Conservation (phyloP, 116 monocot genomes). For the Iris pallida region DNA sequence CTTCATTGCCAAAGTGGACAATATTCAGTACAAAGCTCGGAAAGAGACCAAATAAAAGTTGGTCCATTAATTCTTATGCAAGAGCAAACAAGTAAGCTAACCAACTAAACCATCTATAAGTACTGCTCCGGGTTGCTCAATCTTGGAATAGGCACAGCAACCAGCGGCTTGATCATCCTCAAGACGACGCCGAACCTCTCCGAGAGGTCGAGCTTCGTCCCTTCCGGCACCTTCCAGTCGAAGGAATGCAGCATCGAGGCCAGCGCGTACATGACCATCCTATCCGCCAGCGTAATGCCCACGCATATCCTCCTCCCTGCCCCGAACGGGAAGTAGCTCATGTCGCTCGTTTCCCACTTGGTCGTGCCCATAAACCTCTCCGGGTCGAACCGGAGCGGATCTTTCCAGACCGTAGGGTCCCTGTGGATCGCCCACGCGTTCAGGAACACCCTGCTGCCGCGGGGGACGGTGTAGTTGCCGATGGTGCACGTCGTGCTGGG, state of each 20-base stretch:
- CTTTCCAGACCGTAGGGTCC: constrained; percentile 14
- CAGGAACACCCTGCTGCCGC: constrained; percentile 3
- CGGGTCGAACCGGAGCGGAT: constrained; percentile 26
- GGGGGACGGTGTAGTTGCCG: constrained; percentile 14
- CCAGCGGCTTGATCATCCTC: constrained; percentile 18
- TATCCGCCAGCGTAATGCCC: constrained; percentile 24
- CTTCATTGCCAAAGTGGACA: too few species aligned
- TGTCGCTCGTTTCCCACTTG: background rate
- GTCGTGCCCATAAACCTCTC: constrained; percentile 21
- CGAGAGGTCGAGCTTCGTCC: constrained; percentile 6
- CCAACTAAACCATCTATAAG: too few species aligned
- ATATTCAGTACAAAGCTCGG: too few species aligned
- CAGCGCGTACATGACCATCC: constrained; percentile 9
- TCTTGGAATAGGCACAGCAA: constrained; percentile 22
- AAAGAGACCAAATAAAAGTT: too few species aligned
- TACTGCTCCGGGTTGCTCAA: constrained; percentile 6
- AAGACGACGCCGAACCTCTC: constrained; percentile 31
- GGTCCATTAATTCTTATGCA: too few species aligned
- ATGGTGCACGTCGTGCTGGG: constrained; percentile 10
- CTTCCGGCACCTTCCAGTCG: constrained; percentile 30
- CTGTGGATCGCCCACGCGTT: background rate
- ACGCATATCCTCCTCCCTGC: constrained; percentile 28
- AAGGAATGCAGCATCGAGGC: constrained; percentile 35
- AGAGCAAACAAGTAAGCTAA: too few species aligned
- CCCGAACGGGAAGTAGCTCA: constrained; percentile 35